Conservation (phyloP, 108 stramenopile genomes). For the Skeletonema tropicum region DNA sequence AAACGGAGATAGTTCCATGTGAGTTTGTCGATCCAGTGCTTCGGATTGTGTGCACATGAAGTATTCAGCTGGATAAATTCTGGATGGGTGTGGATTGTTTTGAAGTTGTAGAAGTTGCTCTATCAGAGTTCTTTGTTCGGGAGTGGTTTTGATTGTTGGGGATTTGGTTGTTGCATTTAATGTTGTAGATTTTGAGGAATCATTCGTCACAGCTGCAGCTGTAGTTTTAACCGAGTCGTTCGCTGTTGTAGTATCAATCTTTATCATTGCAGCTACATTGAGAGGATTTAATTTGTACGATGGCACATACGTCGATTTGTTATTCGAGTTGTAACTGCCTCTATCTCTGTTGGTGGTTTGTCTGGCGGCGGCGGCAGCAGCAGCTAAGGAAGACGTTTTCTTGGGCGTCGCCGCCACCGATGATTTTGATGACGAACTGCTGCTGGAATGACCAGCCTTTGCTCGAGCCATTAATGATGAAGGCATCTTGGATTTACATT, state of each 20-base stretch:
- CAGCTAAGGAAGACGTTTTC: conserved; percentile 5
- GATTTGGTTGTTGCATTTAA: background rate
- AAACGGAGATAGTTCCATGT: conserved; percentile 47
- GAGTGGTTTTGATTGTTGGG: background rate
- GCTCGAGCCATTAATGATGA: conserved; percentile 40
- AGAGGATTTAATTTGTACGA: background rate
- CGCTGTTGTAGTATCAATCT: background rate
- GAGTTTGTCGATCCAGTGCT: conserved; percentile 43
- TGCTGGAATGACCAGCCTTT: conserved; percentile 15
- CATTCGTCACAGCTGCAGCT: background rate
- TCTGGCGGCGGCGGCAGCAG: conserved; percentile 6
- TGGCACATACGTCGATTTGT: conserved; percentile 2
- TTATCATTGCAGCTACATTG: background rate
- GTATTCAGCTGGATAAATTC: conserved; percentile 15
- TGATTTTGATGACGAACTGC: background rate
- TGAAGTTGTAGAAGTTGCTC: conserved; percentile 15
- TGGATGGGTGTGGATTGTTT: background rate
- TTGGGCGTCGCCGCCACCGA: background rate
- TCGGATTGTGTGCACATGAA: conserved; percentile 47
- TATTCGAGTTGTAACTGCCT: background rate
- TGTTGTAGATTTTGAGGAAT: background rate
- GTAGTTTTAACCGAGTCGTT: background rate
- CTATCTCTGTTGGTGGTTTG: background rate
- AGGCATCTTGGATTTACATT: conserved; percentile 8
- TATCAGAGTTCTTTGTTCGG: conserved; percentile 9